Evolutionary conservation across 2,329 filamentous ascomycete genomes (phyloP), one percentile per base, ranked within the genome.

Genomic region (Lithohypha guttulata): DNA sequence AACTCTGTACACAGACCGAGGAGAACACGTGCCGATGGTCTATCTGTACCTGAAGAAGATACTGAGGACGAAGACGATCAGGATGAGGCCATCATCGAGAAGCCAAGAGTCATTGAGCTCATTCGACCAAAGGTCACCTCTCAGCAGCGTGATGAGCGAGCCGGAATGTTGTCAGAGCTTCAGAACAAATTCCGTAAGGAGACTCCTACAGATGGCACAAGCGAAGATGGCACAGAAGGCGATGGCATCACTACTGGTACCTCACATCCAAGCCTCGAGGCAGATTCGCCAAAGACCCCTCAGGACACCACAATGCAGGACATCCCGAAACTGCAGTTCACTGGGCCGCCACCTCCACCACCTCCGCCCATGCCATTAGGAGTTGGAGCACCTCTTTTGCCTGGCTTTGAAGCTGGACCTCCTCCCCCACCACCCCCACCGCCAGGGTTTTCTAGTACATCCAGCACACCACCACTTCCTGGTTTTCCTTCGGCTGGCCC

Each of bases 41-140:
- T 59, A 44, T 53, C 53, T 30, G 60, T 59, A 15, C 64, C 40
- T 21, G 56, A 59, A 34, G 54, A 58, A 20, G 61, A 61, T n/a
- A 69, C 69, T 13, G 62, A 64, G 15, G 68, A 71, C 2, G 70
- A 75, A 11, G 66, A 64, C 10, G 73, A 72, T 22, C 70, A 65
- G 21, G 67, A 68, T 14, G 75, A 70, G 19, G 68, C 79, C 27
- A 61, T 89, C 17, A 82, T 79, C 47, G 84, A 87, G 62, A 89
- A 79, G 60, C 83, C 87, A 26, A 75, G 79, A 40, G 64, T 94
- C 34, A 75, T 94, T 42, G 74, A 91, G 59, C 75, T 89, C 61
- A 80, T 75, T 57, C 75, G 84, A 45, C 84, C 85, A 2, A 75
- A 73, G 54, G 65, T 79, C 55, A 69, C 69, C 44, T 62, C 68